phyloP scores from a whole-genome alignment of 208 protist species.

The Lotmaria passim region DNA sequence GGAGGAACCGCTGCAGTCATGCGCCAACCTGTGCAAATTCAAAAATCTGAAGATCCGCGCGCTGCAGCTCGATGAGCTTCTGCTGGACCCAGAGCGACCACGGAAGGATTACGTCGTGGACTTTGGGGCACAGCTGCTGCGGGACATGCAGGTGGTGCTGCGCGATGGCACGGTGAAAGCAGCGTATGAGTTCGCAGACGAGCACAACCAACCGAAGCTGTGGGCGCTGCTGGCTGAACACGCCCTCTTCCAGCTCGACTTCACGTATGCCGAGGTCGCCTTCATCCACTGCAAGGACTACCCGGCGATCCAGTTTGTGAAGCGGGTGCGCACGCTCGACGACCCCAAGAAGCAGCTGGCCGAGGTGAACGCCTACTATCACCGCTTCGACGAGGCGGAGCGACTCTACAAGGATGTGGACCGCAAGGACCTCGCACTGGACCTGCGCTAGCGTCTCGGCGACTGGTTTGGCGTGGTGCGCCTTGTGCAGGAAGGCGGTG shows the following conservation, averaged over 20 bases:
- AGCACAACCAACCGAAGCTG: constrained; percentile 87
- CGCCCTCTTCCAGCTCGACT: constrained; percentile 86
- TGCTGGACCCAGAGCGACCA: constrained; percentile 91
- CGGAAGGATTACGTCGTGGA: constrained; percentile 84
- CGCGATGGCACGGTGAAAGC: constrained; percentile 79
- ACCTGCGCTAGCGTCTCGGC: constrained; percentile 92
- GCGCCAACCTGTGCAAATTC: constrained; percentile 95
- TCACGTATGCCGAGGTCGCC: constrained; percentile 92
- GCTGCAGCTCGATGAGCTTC: constrained; percentile 94
- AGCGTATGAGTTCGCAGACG: constrained; percentile 92
- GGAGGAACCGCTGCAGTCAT: constrained; percentile 92
- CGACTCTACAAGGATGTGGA: constrained; percentile 95
- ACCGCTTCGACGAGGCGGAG: constrained; percentile 96
- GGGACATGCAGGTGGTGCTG: constrained; percentile 85
- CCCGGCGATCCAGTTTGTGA: constrained; percentile 96
- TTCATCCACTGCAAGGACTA: constrained; percentile 96
- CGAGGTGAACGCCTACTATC: constrained; percentile 96
- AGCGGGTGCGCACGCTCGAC: constrained; percentile 90
- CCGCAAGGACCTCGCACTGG: constrained; percentile 95
- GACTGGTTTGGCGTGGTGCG: constrained; percentile 96
- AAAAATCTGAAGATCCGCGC: constrained; percentile 87
- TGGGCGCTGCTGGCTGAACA: constrained; percentile 96
- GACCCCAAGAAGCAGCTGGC: constrained; percentile 95
- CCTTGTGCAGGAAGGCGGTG: constrained; percentile 91
- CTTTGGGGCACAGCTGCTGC: constrained; percentile 90